A percentile compares a stretch with the other conserved stretches of the same genome.
Conservation (phyloP, 2,329 filamentous ascomycete genomes). For the Fusarium fujikuroi region DNA sequence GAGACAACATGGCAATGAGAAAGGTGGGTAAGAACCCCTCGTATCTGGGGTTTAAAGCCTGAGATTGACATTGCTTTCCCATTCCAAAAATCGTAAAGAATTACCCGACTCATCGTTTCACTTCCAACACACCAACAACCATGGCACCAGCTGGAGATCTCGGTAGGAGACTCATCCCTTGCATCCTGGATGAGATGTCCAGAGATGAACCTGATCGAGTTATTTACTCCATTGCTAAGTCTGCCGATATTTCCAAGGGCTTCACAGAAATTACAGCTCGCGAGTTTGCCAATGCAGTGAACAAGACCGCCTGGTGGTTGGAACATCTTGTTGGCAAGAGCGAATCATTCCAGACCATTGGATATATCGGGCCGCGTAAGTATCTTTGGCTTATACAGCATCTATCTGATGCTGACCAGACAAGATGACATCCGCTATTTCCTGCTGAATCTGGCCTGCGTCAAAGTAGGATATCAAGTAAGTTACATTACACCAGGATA, state of each 20-base stretch:
- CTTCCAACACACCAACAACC: neutral
- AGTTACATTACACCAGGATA: neutral
- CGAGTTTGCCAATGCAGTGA: neutral
- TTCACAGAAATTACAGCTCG: neutral
- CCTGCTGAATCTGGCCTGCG: neutral
- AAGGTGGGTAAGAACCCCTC: neutral
- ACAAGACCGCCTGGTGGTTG: neutral
- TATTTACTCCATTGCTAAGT: neutral
- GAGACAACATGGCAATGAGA: neutral
- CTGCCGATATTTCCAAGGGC: rapidly evolving
- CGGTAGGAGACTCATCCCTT: neutral
- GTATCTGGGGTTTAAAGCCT: neutral
- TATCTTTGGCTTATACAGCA: rapidly evolving
- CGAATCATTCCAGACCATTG: neutral
- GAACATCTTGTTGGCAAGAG: neutral
- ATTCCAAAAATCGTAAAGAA: no score
- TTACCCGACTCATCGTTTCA: rapidly evolving
- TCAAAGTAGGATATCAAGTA: neutral
- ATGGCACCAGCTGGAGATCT: neutral
- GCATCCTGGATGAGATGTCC: neutral
- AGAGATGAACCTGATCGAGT: neutral
- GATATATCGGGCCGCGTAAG: neutral
- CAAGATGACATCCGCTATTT: neutral
- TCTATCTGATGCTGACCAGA: rapidly evolving
- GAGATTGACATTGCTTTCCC: neutral